Percentiles rank a stretch among this genome's conserved stretches.
These are phyloP conservation scores for Jamesozyma gamospora DNA, from an alignment of 805 yeast species.

Conservation along the genomic window DNA sequence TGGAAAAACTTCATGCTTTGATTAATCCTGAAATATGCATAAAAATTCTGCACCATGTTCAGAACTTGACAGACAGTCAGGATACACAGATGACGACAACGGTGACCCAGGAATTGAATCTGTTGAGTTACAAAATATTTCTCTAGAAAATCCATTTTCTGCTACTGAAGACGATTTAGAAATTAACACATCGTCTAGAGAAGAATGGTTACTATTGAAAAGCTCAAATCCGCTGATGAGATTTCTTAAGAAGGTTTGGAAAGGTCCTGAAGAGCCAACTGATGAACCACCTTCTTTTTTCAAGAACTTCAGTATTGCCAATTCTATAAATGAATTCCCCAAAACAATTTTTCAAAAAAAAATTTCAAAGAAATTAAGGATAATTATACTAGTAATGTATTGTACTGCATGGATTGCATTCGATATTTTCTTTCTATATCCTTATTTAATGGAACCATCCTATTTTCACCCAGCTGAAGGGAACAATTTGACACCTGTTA, in stretches of 20 bases:
- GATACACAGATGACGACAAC: background rate
- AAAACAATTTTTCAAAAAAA: constrained; percentile 21
- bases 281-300: constrained; percentile 40
- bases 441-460: constrained; percentile 40
- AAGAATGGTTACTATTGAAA: constrained; percentile 17
- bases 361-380: constrained; percentile 25
- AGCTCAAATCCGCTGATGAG: constrained; percentile 10
- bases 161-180: background rate
- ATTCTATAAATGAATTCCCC: constrained; percentile 32
- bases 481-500: constrained; percentile 24
- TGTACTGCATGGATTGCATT: constrained; percentile 39
- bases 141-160: background rate
- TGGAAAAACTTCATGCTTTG: no score
- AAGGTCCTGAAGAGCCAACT: constrained; percentile 42
- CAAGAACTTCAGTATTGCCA: background rate
- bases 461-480: constrained; percentile 16
- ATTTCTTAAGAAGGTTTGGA: constrained; percentile 35
- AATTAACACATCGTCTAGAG: background rate
- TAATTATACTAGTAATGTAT: constrained; percentile 31
- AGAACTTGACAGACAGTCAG: background rate
- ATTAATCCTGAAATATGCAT: no score
- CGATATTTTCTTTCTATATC: constrained; percentile 32
- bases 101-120: background rate
- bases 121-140: constrained; percentile 1
- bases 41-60: background rate